phyloP scores from a whole-genome alignment of 78 protist species.

The Isochrysis galbana region DNA sequence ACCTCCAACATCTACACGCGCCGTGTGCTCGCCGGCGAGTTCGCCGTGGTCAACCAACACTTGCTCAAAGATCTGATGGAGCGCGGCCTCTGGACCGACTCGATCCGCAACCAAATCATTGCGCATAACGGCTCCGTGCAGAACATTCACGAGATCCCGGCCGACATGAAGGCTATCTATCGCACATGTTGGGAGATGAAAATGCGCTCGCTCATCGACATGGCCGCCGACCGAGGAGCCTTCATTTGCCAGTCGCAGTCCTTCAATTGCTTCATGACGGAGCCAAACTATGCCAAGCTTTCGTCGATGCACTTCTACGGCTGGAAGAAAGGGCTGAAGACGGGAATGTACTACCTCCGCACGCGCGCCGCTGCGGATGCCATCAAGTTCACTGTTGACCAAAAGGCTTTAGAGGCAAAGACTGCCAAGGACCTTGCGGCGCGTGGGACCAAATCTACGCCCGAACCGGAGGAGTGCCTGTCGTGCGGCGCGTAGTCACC shows the following conservation, averaged over 20 bases:
- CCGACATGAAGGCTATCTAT: constrained; percentile 81
- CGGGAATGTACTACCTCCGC: constrained; percentile 97
- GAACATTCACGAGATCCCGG: constrained; percentile 80
- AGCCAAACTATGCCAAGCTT: constrained; percentile 82
- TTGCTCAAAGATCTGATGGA: constrained; percentile 87
- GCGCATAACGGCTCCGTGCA: constrained; percentile 88
- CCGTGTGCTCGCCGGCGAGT: constrained; percentile 95
- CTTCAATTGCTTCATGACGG: constrained; percentile 71
- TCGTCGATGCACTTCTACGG: constrained; percentile 98
- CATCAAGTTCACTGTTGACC: constrained; percentile 96
- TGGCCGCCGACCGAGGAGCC: constrained; percentile 98
- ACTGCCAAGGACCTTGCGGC: no score
- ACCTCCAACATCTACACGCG: constrained; percentile 95
- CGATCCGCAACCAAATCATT: constrained; percentile 77
- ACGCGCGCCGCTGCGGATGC: constrained; percentile 92
- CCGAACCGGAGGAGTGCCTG: no score
- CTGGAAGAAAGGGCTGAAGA: constrained; percentile 95
- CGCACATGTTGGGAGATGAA: constrained; percentile 97
- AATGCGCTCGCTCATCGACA: constrained; percentile 88
- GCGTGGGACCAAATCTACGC: no score
- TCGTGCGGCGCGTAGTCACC: no score
- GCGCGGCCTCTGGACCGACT: constrained; percentile 28
- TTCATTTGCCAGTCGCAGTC: constrained; percentile 88
- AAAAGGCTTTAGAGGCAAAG: no score
- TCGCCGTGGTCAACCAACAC: constrained; percentile 91